Evolutionary conservation across 495 filamentous ascomycete genomes (phyloP).

Genomic region (Xylaria flabelliformis): DNA sequence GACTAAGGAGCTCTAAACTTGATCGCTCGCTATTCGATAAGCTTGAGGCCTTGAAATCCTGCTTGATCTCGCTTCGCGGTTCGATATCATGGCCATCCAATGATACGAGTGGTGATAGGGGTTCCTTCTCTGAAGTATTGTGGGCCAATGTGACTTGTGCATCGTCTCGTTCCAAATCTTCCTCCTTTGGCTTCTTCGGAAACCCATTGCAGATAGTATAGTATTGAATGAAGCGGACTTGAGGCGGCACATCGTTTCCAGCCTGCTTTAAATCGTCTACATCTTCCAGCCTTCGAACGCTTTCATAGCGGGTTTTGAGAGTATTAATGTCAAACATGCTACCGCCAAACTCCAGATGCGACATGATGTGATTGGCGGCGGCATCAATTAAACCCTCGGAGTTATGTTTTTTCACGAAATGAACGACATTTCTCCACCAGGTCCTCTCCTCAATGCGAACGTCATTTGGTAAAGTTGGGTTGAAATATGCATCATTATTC

Average conservation of each 20-base stretch:
- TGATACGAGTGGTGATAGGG: constrained; percentile 49
- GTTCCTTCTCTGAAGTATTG: constrained; percentile 21
- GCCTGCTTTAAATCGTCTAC: constrained; percentile 52
- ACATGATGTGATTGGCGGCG: constrained; percentile 74
- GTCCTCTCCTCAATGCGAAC: constrained; percentile 66
- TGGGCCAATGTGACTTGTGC: constrained; percentile 15
- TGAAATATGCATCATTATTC: constrained; percentile 68
- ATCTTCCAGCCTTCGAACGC: constrained; percentile 72
- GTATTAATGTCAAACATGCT: constrained; percentile 77
- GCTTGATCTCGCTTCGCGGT: constrained; percentile 14
- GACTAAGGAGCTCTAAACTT: constrained; percentile 34
- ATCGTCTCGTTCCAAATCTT: constrained; percentile 33
- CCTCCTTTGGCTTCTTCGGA: constrained; percentile 54
- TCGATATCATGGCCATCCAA: constrained; percentile 46
- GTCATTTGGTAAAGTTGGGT: constrained; percentile 78
- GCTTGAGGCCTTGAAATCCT: constrained; percentile 19
- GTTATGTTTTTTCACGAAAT: constrained; percentile 81
- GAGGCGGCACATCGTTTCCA: constrained; percentile 36
- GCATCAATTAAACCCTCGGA: constrained; percentile 70
- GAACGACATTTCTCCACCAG: constrained; percentile 68
- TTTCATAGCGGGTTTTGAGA: constrained; percentile 71
- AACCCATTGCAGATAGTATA: constrained; percentile 82
- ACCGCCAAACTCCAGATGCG: constrained; percentile 82
- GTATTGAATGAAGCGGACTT: constrained; percentile 85
- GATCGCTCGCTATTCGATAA: constrained; percentile 27